Conservation (phyloP, 345 rosid species). For the Anastatica hierochuntica region DNA sequence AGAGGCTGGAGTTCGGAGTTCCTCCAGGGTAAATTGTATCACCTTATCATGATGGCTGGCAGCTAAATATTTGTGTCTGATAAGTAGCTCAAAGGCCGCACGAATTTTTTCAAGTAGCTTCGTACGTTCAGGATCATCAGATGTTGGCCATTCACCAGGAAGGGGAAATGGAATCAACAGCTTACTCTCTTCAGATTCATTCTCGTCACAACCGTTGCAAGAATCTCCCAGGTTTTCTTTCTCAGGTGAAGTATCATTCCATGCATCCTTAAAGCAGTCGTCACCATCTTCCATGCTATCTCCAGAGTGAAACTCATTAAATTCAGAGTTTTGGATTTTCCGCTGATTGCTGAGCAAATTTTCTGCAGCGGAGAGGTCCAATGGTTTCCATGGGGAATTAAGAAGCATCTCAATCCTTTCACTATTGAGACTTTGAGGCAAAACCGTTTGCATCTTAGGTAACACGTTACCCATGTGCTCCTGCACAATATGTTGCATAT, state of each 20-base stretch:
- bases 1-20: constrained; percentile 58
- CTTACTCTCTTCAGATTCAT: constrained; percentile 35
- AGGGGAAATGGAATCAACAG: constrained; percentile 26
- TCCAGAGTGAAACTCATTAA: constrained; percentile 31
- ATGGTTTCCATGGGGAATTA: constrained; percentile 71
- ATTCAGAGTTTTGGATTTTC: constrained; percentile 34
- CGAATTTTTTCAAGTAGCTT: constrained; percentile 73
- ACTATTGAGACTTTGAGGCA: constrained; percentile 60
- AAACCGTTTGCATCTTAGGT: constrained; percentile 62
- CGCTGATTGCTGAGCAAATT: constrained; percentile 46
- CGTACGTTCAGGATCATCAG: constrained; percentile 63
- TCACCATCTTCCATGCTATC: constrained; percentile 40
- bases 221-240: constrained; percentile 40
- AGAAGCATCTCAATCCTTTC: constrained; percentile 71
- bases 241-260: constrained; percentile 61
- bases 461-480: constrained; percentile 66
- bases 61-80: constrained; percentile 69
- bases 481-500: constrained; percentile 72
- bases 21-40: constrained; percentile 58
- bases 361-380: constrained; percentile 57
- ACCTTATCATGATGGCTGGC: constrained; percentile 73
- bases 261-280: constrained; percentile 69
- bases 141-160: constrained; percentile 56
- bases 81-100: constrained; percentile 56
- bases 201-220: constrained; percentile 31